Conservation (phyloP, 192 early-diverging fungal species). For the Backusella circina region DNA sequence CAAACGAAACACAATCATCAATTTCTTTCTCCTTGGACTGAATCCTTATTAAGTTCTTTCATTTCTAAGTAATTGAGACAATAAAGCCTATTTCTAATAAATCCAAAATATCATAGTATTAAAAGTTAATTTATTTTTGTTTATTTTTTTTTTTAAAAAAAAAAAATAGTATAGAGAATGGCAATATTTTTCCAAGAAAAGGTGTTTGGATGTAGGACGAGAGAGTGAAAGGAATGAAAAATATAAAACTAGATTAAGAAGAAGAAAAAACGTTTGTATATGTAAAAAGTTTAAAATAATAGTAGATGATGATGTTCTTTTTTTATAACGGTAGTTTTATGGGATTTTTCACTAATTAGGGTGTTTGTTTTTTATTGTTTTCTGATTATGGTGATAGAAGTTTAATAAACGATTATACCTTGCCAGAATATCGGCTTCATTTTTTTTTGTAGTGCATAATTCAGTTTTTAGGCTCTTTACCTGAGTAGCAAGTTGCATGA, state of each 20-base stretch:
- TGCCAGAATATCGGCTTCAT: neutral
- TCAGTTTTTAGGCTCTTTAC: neutral
- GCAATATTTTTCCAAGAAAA: no score
- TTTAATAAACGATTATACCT: neutral
- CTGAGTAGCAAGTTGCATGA: constrained; percentile 9
- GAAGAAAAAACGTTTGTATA: neutral
- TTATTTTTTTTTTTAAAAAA: neutral
- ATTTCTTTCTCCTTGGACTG: no score
- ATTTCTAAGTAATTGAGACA: no score
- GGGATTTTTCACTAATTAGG: neutral
- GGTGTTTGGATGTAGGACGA: no score
- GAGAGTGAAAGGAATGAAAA: neutral
- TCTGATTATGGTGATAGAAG: neutral
- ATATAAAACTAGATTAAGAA: neutral
- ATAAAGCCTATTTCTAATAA: no score
- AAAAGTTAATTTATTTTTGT: no score
- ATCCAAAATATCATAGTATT: no score
- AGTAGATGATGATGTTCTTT: neutral
- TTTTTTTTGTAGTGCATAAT: neutral
- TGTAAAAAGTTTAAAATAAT: neutral
- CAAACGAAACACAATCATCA: no score
- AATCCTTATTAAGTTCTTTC: no score
- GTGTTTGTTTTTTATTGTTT: neutral
- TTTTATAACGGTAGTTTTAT: neutral
- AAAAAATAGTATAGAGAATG: neutral